Conservation (phyloP, 495 filamentous ascomycete species). For the Cryomyces antarcticus region DNA sequence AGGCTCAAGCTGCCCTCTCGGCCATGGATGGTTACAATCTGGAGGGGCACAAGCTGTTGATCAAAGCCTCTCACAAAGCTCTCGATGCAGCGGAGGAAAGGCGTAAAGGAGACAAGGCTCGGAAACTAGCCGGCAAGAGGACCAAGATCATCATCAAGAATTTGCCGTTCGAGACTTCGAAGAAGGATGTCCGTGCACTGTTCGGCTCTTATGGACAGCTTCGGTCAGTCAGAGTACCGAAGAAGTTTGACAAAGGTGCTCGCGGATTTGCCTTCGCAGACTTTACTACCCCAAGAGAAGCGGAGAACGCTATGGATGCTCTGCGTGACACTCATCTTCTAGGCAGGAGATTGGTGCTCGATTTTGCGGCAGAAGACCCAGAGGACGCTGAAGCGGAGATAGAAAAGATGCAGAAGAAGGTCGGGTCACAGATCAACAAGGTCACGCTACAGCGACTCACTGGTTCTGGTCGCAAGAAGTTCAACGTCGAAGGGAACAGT, state of each 20-base stretch:
- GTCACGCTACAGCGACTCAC: slow-evolving; percentile 75
- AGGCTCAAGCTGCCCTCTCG: slow-evolving; percentile 56
- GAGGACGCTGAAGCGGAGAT: slow-evolving; percentile 90
- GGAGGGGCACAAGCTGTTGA: slow-evolving; percentile 63
- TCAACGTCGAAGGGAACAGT: slow-evolving; percentile 56
- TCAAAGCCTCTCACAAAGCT: slow-evolving; percentile 69
- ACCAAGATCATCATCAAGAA: slow-evolving; percentile 98
- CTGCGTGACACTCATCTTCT: slow-evolving; percentile 85
- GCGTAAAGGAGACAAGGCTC: slow-evolving; percentile 57
- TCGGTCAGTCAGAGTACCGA: slow-evolving; percentile 76
- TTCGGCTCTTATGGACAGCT: slow-evolving; percentile 82
- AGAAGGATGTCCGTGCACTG: slow-evolving; percentile 71
- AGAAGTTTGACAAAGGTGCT: slow-evolving; percentile 73
- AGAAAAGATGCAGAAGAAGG: slow-evolving; percentile 86
- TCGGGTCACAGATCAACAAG: slow-evolving; percentile 66
- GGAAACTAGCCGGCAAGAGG: slow-evolving; percentile 46
- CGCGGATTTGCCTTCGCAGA: slow-evolving; percentile 96
- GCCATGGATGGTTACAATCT: slow-evolving; percentile 76
- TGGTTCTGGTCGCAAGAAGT: slow-evolving; percentile 64
- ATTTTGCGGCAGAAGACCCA: slow-evolving; percentile 70
- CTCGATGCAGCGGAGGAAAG: slow-evolving; percentile 72
- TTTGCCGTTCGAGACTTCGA: slow-evolving; percentile 82
- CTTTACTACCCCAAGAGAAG: slow-evolving; percentile 80
- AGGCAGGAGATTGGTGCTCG: slow-evolving; percentile 68
- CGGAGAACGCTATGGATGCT: slow-evolving; percentile 78